Conservation (phyloP, 202 grass and related monocot genomes). For the Brachypodium distachyon region DNA sequence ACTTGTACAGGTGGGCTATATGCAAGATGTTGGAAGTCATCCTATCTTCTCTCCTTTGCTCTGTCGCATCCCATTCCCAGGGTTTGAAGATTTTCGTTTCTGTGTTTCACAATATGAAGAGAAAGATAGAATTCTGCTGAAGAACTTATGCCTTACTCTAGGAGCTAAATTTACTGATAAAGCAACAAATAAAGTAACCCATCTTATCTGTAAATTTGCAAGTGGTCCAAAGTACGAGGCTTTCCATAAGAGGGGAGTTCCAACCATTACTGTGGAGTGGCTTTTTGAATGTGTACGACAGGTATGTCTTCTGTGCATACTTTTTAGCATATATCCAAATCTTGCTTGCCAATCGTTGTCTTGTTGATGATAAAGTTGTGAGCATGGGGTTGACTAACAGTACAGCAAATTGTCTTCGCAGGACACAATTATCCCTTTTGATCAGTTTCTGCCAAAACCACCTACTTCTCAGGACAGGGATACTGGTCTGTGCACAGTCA, state of each 20-base stretch:
- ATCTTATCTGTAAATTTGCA: constrained; percentile 84
- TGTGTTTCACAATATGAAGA: constrained; percentile 69
- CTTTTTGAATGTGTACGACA: constrained; percentile 75
- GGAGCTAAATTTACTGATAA: constrained; percentile 77
- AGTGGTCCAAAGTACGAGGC: constrained; percentile 67
- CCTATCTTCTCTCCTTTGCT: constrained; percentile 85
- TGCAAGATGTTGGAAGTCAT: constrained; percentile 84
- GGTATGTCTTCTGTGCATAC: constrained; percentile 37
- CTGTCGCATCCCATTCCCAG: constrained; percentile 70
- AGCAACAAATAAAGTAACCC: constrained; percentile 50
- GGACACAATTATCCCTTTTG: constrained; percentile 58
- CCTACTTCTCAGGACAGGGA: constrained; percentile 53
- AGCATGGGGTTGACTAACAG: not conserved
- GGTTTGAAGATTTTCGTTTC: constrained; percentile 55
- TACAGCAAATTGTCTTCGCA: constrained; percentile 23
- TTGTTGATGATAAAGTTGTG: not conserved
- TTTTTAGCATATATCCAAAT: constrained; percentile 9
- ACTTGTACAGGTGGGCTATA: constrained; percentile 53
- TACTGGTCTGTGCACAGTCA: constrained; percentile 46
- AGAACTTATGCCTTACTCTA: constrained; percentile 72
- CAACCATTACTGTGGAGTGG: constrained; percentile 70
- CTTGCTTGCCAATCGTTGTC: not conserved
- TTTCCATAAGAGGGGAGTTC: constrained; percentile 46
- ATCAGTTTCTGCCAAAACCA: constrained; percentile 61
- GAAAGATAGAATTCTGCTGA: constrained; percentile 69